Evolutionary conservation across 1,284 basidiomycete species (phyloP).

Genomic region (Apiotrichum veenhuisii): DNA sequence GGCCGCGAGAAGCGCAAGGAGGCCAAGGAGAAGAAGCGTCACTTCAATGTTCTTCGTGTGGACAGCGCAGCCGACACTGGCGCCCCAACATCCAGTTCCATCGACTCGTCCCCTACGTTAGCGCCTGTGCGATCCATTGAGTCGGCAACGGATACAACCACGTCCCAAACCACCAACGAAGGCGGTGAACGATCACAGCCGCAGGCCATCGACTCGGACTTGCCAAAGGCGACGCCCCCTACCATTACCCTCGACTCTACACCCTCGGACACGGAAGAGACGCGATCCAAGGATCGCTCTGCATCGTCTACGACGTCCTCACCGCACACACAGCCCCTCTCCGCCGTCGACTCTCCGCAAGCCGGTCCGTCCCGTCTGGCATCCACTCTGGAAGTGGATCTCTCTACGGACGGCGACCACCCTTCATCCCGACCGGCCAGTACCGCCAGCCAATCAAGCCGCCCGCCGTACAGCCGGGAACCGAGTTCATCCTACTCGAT

Average conservation of each 20-base stretch:
- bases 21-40: constrained; percentile 22
- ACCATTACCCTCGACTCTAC: constrained; percentile 5
- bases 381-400: constrained; percentile 1
- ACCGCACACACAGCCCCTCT: background rate
- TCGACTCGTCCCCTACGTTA: constrained; percentile 1
- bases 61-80: background rate
- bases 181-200: background rate
- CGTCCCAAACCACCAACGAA: background rate
- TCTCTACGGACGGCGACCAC: constrained; percentile 16
- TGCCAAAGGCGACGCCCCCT: background rate
- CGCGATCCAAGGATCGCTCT: background rate
- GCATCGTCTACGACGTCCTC: background rate
- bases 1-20: constrained; percentile 36
- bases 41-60: background rate
- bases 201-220: background rate
- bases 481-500: constrained; percentile 24
- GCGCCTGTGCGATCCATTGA: background rate
- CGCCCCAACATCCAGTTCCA: background rate
- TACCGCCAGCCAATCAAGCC: background rate
- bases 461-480: constrained; percentile 2
- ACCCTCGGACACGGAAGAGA: background rate
- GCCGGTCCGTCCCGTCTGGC: background rate
- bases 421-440: background rate
- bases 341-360: background rate
- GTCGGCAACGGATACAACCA: too few relatives aligned